Evolutionary conservation across 2,329 filamentous ascomycete species (phyloP).

Genomic region (Trichoderma atroviride): DNA sequence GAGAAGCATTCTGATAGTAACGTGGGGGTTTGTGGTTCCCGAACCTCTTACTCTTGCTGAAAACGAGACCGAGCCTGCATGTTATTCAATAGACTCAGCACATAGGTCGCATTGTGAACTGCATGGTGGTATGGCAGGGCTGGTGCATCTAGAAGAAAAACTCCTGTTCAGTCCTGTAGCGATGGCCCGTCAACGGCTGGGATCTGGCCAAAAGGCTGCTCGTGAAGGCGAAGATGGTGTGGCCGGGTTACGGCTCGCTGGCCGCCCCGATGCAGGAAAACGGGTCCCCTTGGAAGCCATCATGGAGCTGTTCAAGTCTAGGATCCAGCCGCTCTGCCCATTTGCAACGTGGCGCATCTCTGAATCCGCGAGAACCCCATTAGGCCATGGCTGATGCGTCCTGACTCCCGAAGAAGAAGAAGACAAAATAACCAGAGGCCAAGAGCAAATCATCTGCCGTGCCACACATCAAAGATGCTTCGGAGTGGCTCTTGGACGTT

Average conservation of each 20-base stretch:
- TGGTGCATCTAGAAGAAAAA: neutral
- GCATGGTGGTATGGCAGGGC: neutral
- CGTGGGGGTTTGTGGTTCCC: neutral
- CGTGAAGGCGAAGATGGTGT: neutral
- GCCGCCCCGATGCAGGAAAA: slow-evolving; percentile 7
- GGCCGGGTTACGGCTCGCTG: slow-evolving; percentile 3
- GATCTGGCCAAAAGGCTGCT: slow-evolving; percentile 8
- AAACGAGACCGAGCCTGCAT: neutral
- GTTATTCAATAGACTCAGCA: neutral
- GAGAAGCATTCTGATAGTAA: too few species aligned
- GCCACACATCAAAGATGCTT: neutral
- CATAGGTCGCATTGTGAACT: slow-evolving; percentile 6
- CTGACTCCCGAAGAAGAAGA: neutral
- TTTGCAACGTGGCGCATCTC: slow-evolving; percentile 4
- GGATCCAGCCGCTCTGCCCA: slow-evolving; percentile 4
- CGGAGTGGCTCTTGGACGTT: neutral
- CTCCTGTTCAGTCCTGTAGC: neutral
- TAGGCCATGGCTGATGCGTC: neutral
- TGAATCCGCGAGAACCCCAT: neutral
- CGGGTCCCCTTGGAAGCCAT: neutral
- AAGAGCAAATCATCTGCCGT: neutral
- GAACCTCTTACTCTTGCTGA: neutral
- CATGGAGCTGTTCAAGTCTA: neutral
- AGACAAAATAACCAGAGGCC: neutral
- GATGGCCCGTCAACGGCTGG: slow-evolving; percentile 4